A percentile compares a stretch with the other conserved stretches of the same genome.
phyloP scores from a whole-genome alignment of 441 rosid species.

The Mallotus japonicus region DNA sequence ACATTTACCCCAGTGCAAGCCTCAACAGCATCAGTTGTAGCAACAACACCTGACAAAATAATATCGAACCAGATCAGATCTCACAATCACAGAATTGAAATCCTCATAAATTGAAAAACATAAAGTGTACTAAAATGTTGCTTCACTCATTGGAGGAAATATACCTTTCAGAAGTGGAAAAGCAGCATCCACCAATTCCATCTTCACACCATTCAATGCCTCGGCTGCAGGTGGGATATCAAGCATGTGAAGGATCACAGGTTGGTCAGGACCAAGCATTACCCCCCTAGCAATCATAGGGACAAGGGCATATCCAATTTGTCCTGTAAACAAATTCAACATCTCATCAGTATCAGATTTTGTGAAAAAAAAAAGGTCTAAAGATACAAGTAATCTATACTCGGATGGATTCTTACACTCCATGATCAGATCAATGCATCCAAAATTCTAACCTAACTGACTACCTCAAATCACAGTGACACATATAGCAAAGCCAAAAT shows the following conservation, averaged over 20 bases:
- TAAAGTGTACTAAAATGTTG: neutral
- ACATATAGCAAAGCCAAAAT: too few relatives aligned
- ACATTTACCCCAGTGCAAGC: constrained; percentile 91
- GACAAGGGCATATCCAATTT: constrained; percentile 94
- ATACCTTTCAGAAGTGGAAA: constrained; percentile 93
- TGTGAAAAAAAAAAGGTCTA: too few relatives aligned
- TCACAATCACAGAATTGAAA: neutral
- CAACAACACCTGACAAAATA: constrained; percentile 66
- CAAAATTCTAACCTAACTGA: too few relatives aligned
- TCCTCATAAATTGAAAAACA: neutral
- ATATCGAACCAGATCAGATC: constrained; percentile 4
- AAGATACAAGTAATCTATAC: too few relatives aligned
- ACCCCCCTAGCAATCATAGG: constrained; percentile 96
- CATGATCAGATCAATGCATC: neutral
- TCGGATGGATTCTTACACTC: neutral
- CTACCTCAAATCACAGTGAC: too few relatives aligned
- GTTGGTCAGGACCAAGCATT: constrained; percentile 95
- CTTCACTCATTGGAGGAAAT: neutral
- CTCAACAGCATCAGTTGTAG: constrained; percentile 88
- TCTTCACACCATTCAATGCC: constrained; percentile 87
- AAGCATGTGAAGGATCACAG: constrained; percentile 96
- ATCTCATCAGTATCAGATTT: neutral
- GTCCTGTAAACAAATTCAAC: constrained; percentile 49
- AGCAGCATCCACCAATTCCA: constrained; percentile 95
- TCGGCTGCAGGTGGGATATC: constrained; percentile 95